Evolutionary conservation across 495 filamentous ascomycete species (phyloP).

Genomic region (Sordaria brevicollis): DNA sequence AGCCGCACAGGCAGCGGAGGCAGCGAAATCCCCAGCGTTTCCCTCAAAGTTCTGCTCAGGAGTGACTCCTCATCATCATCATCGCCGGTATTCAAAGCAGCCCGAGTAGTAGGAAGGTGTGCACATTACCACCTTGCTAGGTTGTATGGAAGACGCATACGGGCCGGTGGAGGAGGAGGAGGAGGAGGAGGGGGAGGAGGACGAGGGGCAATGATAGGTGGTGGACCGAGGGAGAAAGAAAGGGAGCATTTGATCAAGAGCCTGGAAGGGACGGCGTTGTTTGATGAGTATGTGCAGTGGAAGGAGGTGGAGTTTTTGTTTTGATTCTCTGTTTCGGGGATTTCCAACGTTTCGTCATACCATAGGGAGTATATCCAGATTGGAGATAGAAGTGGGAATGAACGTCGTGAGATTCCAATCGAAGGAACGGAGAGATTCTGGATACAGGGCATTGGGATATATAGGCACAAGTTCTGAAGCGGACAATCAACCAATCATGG

Average conservation of each 20-base stretch:
- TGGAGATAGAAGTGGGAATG: neutral
- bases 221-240: neutral
- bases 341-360: neutral
- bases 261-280: conserved; percentile 4
- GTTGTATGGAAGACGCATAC: neutral
- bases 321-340: neutral
- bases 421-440: too few species aligned
- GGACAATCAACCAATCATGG: too few species aligned
- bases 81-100: neutral
- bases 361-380: neutral
- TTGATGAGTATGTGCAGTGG: conserved; percentile 10
- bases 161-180: neutral
- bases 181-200: neutral
- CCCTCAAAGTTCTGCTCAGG: neutral
- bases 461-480: too few species aligned
- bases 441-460: too few species aligned
- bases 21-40: neutral
- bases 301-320: conserved; percentile 15
- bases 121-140: conserved; percentile 9
- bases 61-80: neutral
- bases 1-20: neutral
- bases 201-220: too few species aligned
- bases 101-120: conserved; percentile 5
- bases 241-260: conserved; percentile 2
- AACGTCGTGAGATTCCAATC: neutral